A percentile compares a stretch with the other conserved stretches of the same genome.
These are phyloP conservation scores for Boletus rubropictus DNA, from an alignment of 768 basidiomycete species.

Conservation along the genomic window DNA sequence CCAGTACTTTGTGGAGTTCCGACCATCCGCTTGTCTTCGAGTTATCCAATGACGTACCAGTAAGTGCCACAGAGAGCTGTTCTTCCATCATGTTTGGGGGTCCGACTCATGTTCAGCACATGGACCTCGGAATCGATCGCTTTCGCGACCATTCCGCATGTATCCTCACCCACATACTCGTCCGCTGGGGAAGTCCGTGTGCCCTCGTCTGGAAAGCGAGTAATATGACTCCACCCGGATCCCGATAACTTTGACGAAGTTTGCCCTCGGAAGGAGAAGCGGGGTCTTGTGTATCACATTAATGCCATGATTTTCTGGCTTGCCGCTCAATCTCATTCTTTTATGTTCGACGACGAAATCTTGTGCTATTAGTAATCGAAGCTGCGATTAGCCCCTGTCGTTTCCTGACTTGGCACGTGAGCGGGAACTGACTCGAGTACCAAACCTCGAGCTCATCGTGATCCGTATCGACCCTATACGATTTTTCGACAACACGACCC, in stretches of 20 bases:
- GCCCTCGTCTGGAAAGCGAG: constrained; percentile 18
- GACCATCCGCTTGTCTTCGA: constrained; percentile 3
- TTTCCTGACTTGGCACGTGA: constrained; percentile 21
- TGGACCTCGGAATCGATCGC: constrained; percentile 1
- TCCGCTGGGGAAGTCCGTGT: constrained; percentile 13
- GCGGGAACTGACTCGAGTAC: constrained; percentile 11
- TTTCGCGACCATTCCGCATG: constrained; percentile 10
- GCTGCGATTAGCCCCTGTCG: constrained; percentile 15
- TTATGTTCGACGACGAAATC: constrained; percentile 56
- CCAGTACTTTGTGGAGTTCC: constrained; percentile 14
- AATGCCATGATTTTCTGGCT: constrained; percentile 40
- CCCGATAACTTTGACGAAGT: constrained; percentile 41
- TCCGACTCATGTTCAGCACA: background rate
- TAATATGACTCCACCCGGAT: constrained; percentile 13
- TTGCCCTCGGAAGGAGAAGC: constrained; percentile 28
- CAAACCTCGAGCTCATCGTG: background rate
- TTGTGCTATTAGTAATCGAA: constrained; percentile 30
- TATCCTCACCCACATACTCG: constrained; percentile 1
- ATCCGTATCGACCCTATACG: constrained; percentile 2
- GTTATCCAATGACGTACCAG: constrained; percentile 13
- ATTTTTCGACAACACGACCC: background rate
- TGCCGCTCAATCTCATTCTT: constrained; percentile 48
- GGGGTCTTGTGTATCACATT: constrained; percentile 27
- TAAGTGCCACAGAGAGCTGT: background rate
- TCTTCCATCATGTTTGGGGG: constrained; percentile 16